Evolutionary conservation across 2,329 filamentous ascomycete genomes (phyloP), one percentile per base, ranked within the genome.

Genomic region (Penicillium digitatum): DNA sequence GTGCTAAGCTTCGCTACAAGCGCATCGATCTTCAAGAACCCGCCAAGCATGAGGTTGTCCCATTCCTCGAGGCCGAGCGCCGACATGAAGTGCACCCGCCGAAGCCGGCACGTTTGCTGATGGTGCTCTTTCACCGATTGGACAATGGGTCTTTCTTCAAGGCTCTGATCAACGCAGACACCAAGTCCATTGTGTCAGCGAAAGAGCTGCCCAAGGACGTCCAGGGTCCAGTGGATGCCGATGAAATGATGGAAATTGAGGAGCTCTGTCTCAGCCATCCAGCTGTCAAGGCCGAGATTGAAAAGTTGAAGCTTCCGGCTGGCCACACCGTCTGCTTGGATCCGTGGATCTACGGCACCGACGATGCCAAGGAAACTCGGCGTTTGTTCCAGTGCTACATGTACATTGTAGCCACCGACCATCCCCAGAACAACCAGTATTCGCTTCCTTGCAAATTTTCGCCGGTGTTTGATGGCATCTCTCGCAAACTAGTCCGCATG

Each of bases 301-400:
- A 79, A 32, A 86, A 86, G 62, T 61, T 86, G 56, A 69, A 84
- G 54, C 74, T 86, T 0, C 83, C 83, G 0, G 71, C 81, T 61
- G 82, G 81, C 20, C 77, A 82, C 7, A 77, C 78, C 1, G 75
- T 86, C 20, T 80, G 83, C 57, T 76, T 78, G 48, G 83, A 85
- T 59, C 82, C 82, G 0, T 91, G 87, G 88, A 89, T 89, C 35
- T 91, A 90, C 59, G 83, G 81, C 68, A 73, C 68, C 0, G 73
- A 76, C 5, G 68, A 74, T 43, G 57, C 63, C 16, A 72, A 75
- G 5, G 73, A 76, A 51, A 63, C 62, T 6, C 70, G 73, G 5
- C 73, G 73, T 1, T 45, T 76, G 48, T 70, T 71, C 56, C 73
- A 76, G 58, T 74, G 71, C 55, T 76, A 74, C 54, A 72, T 76